Evolutionary conservation across 2,329 filamentous ascomycete species (phyloP), one percentile per base, ranked within the genome.

Genomic region (Aspergillus tanneri): DNA sequence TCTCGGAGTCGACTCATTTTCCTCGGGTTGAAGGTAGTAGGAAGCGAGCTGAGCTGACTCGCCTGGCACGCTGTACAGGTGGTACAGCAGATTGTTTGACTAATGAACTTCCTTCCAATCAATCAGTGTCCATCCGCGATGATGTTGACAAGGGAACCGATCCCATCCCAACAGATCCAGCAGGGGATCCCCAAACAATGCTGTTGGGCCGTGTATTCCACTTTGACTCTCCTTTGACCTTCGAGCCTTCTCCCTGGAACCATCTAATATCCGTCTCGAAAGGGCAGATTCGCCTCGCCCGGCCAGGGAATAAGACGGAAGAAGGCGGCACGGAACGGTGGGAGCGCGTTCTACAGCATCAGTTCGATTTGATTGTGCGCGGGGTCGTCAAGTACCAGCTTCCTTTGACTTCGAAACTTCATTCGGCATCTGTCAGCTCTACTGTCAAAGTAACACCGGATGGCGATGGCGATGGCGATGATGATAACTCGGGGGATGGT

Each of bases 301-400:
- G 86, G 46, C 93, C 93, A 0, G 91, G 92, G 3, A 99, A 97
- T 68, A 85, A 85, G 59, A 97, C 93, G 0, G 85, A 90, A 63
- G 76, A 82, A 35, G 87, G 88, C 32, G 93, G 92, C 7, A 86
- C 85, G 2, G 84, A 87, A 63, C 83, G 91, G 10, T 99, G 93
- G 93, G 90, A 95, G 66, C 82, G 84, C 50, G 91, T 97, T 38
- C 77, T 96, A 42, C 83, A 95, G 56, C 88, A 96, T 67, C 88
- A 92, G 36, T 99, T 97, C 59, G 90, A 96, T 58, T 79, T 99
- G 40, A 92, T 97, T 52, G 82, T 99, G 34, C 86, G 93, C 59
- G 93, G 93, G 18, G 87, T 93, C 11, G 77, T 99, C 58, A 90
- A 91, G 64, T 99, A 99, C 63, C 77, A 82, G 53, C 71, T 85